Evolutionary conservation across 2,329 filamentous ascomycete species (phyloP).

Genomic region (Aspergillus udagawae): DNA sequence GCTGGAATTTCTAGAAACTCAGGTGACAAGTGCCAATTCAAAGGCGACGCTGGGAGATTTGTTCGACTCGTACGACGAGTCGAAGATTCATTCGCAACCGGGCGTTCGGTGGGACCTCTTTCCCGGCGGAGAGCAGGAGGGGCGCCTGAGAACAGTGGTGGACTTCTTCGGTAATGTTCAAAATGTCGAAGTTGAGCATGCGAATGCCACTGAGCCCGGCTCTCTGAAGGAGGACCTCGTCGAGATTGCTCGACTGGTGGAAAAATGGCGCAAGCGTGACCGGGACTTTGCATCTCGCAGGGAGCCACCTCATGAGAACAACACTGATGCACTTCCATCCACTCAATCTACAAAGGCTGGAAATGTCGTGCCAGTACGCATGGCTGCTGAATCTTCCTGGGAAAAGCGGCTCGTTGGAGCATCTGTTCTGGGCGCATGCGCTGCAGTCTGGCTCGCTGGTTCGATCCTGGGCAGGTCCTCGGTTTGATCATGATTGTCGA

Average conservation of each 20-base stretch:
- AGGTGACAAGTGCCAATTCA: conserved; percentile 78
- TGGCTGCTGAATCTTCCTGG: conserved; percentile 63
- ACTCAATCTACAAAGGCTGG: conserved; percentile 31
- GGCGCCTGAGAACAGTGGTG: conserved; percentile 76
- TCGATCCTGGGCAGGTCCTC: conserved; percentile 28
- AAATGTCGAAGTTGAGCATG: conserved; percentile 81
- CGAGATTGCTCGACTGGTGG: conserved; percentile 60
- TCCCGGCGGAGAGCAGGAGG: conserved; percentile 71
- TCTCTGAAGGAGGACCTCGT: conserved; percentile 66
- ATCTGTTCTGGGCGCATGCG: conserved; percentile 32
- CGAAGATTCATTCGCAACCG: conserved; percentile 89
- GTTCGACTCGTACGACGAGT: conserved; percentile 92
- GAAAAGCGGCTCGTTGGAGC: conserved; percentile 47
- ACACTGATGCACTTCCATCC: conserved; percentile 2
- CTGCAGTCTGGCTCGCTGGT: conserved; percentile 35
- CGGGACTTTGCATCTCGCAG: conserved; percentile 25
- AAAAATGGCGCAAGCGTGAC: conserved; percentile 47
- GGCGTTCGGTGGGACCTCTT: conserved; percentile 96
- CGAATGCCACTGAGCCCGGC: conserved; percentile 50
- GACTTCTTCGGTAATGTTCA: conserved; percentile 99
- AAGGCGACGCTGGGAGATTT: conserved; percentile 90
- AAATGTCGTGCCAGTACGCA: conserved; percentile 51
- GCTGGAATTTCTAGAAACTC: conserved; percentile 88
- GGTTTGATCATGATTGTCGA: conserved; percentile 7
- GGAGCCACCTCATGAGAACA: conserved; percentile 15